Conservation (phyloP, 139 green algal species). For the Chlamydomonas eustigma region DNA sequence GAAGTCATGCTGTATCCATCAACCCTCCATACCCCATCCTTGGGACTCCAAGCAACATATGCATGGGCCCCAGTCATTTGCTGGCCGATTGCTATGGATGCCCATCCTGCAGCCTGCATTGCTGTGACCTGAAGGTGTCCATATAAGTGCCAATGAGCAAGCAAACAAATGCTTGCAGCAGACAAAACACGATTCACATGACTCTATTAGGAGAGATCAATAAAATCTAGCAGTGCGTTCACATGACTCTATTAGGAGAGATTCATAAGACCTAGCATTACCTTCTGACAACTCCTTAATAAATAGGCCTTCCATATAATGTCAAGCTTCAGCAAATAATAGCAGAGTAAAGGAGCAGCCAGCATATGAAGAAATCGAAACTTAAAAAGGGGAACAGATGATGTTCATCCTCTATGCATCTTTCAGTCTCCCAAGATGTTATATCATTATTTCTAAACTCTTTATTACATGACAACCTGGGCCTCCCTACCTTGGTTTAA, state of each 20-base stretch:
- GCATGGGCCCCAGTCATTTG: not conserved
- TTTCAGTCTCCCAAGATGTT: no score
- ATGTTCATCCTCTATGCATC: no score
- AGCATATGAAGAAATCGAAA: no score
- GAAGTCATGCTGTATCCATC: not conserved
- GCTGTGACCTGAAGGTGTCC: not conserved
- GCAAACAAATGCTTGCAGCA: not conserved
- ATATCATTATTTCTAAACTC: no score
- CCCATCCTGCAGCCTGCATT: not conserved
- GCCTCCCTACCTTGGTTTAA: no score
- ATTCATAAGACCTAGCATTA: not conserved
- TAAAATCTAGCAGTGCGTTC: not conserved
- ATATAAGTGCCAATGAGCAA: not conserved
- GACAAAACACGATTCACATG: not conserved
- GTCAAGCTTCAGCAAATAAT: no score
- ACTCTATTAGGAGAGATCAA: not conserved
- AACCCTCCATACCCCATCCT: not conserved
- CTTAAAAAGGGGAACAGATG: no score
- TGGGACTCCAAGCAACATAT: not conserved
- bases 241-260: not conserved
- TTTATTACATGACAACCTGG: no score
- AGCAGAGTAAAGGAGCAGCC: no score
- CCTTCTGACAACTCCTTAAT: no score
- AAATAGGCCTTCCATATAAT: no score
- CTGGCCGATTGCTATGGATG: not conserved